These are phyloP conservation scores for Theobroma cacao DNA, from an alignment of 345 rosid species.

Conservation along the genomic window DNA sequence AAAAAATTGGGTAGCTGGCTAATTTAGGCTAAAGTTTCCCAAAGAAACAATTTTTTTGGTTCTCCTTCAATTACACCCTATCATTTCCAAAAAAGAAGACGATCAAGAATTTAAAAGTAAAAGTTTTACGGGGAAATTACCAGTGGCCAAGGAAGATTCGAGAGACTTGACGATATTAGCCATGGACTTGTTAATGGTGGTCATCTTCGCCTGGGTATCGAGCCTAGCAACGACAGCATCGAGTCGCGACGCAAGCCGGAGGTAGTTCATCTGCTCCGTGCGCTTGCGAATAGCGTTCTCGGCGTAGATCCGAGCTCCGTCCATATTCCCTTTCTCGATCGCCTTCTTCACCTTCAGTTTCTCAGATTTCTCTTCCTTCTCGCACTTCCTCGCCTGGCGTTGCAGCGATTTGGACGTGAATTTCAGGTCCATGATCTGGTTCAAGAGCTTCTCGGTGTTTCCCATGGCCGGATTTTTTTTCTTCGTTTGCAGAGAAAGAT, in stretches of 20 bases:
- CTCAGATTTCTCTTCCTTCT: slow-evolving; percentile 98
- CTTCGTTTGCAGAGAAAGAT: slow-evolving; percentile 12
- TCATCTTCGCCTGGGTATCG: slow-evolving; percentile 96
- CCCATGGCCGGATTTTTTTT: slow-evolving; percentile 45
- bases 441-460: slow-evolving; percentile 87
- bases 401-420: slow-evolving; percentile 93
- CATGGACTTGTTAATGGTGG: slow-evolving; percentile 90
- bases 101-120: background rate
- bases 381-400: slow-evolving; percentile 88
- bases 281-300: slow-evolving; percentile 96
- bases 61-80: background rate
- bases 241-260: slow-evolving; percentile 83
- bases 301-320: slow-evolving; percentile 97
- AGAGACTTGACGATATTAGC: slow-evolving; percentile 86
- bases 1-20: too few relatives aligned
- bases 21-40: background rate
- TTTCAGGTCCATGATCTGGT: slow-evolving; percentile 93
- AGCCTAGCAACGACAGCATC: slow-evolving; percentile 96
- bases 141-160: slow-evolving; percentile 80
- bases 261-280: slow-evolving; percentile 97
- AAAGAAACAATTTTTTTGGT: background rate
- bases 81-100: background rate
- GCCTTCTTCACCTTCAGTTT: slow-evolving; percentile 95
- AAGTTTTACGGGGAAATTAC: slow-evolving; percentile 29
- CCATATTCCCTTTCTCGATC: slow-evolving; percentile 97